Conservation (phyloP, 2,329 filamentous ascomycete species). For the Trichophyton rubrum region DNA sequence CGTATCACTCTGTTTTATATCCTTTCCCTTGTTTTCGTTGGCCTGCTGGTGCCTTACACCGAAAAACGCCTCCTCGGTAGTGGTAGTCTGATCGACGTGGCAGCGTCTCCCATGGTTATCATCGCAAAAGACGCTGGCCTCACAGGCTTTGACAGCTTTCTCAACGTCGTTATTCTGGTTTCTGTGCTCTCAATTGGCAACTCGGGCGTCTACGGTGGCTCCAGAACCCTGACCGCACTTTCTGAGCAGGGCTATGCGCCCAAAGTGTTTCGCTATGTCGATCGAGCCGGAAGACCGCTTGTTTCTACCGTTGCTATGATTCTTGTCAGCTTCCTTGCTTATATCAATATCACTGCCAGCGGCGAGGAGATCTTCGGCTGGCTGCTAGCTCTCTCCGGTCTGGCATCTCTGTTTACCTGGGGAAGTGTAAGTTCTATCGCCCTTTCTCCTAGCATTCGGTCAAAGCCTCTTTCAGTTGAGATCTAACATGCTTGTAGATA, state of each 20-base stretch:
- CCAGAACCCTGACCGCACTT: conserved; percentile 45
- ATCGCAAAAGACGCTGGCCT: conserved; percentile 51
- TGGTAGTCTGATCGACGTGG: conserved; percentile 27
- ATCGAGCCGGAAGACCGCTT: conserved; percentile 35
- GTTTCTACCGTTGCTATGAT: conserved; percentile 31
- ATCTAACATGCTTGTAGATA: conserved; percentile 27
- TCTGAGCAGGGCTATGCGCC: conserved; percentile 36
- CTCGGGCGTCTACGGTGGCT: conserved; percentile 46
- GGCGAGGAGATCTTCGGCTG: conserved; percentile 48
- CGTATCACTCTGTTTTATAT: conserved; percentile 41
- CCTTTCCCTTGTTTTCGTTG: conserved; percentile 34
- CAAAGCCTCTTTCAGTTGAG: neutral
- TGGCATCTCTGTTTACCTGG: conserved; percentile 54
- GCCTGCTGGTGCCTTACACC: conserved; percentile 33
- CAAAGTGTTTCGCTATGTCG: conserved; percentile 34
- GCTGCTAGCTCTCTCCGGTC: conserved; percentile 52
- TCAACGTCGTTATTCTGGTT: conserved; percentile 55
- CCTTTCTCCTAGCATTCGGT: neutral
- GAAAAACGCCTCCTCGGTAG: conserved; percentile 31
- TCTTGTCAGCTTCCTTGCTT: conserved; percentile 31
- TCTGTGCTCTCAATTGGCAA: conserved; percentile 49
- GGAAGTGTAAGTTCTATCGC: conserved; percentile 29
- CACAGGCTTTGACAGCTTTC: conserved; percentile 47
- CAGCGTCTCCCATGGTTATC: conserved; percentile 54
- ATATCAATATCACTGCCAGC: conserved; percentile 29